Percentiles rank a stretch among this genome's conserved stretches.
phyloP scores from a whole-genome alignment of 257 asterid species.

The Solanum chmielewskii region DNA sequence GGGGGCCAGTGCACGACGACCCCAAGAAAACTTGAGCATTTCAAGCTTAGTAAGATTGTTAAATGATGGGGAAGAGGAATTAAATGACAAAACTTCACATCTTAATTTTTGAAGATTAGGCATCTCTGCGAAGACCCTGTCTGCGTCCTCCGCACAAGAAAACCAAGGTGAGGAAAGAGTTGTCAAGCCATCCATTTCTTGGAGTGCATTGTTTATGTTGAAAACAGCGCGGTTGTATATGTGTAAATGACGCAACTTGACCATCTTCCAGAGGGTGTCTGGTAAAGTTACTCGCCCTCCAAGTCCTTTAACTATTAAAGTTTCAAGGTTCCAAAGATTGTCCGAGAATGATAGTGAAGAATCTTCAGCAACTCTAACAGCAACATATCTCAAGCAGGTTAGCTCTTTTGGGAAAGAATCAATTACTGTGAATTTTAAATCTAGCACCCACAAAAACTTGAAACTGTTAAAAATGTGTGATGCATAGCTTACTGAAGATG shows the following conservation, averaged over 20 bases:
- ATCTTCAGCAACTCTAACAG: neutral
- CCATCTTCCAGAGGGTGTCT: neutral
- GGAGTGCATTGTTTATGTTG: neutral
- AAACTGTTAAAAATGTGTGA: neutral
- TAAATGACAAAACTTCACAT: too few species aligned
- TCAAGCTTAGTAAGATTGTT: too few species aligned
- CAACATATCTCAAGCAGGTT: neutral
- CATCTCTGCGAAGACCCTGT: too few species aligned
- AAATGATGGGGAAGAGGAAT: too few species aligned
- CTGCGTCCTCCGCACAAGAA: too few species aligned
- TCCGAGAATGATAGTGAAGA: neutral
- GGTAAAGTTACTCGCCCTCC: neutral
- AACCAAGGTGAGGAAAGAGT: too few species aligned
- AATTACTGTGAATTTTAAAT: neutral
- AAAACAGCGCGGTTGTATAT: neutral
- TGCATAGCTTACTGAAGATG: neutral
- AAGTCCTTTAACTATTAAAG: neutral
- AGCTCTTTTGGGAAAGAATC: neutral
- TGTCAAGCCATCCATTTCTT: too few species aligned
- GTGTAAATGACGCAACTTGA: neutral
- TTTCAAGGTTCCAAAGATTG: slow-evolving; percentile 2
- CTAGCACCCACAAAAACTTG: neutral
- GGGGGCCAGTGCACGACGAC: too few species aligned
- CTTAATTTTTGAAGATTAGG: too few species aligned
- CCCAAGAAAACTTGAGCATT: too few species aligned